These are phyloP conservation scores for Fusarium sp. DNA, from an alignment of 2,329 filamentous ascomycete genomes.

Conservation along the genomic window DNA sequence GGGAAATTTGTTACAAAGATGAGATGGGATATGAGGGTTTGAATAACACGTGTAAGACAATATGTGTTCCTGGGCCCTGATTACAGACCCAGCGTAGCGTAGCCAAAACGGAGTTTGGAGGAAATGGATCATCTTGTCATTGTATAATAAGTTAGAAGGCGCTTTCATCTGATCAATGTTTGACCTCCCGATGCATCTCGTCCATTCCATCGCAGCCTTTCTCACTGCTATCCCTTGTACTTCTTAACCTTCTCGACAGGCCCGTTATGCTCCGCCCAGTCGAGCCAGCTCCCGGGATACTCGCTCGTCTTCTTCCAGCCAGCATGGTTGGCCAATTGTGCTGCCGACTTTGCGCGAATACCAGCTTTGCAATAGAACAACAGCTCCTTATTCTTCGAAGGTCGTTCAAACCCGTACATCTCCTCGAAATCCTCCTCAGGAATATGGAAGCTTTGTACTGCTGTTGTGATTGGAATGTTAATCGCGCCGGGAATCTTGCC, in stretches of 20 bases:
- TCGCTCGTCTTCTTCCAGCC: constrained; percentile 80
- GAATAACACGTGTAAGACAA: constrained; percentile 35
- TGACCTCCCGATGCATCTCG: neutral
- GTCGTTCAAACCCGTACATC: constrained; percentile 81
- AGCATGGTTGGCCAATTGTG: constrained; percentile 77
- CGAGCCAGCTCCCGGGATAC: constrained; percentile 81
- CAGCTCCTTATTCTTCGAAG: constrained; percentile 64
- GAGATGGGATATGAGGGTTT: constrained; percentile 19
- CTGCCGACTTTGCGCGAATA: constrained; percentile 82
- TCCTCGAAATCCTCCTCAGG: constrained; percentile 83
- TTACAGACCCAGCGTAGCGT: constrained; percentile 11
- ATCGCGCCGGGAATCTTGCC: constrained; percentile 83
- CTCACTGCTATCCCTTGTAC: constrained; percentile 43
- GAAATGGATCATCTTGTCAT: constrained; percentile 23
- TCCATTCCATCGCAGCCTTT: neutral
- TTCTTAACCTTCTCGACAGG: constrained; percentile 52
- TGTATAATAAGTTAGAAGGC: constrained; percentile 41
- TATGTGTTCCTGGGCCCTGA: constrained; percentile 13
- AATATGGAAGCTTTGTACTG: constrained; percentile 84
- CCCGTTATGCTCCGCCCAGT: constrained; percentile 83
- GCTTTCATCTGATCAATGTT: constrained; percentile 32
- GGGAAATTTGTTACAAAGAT: constrained; percentile 1
- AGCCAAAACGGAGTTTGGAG: constrained; percentile 29
- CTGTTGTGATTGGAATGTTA: constrained; percentile 82
- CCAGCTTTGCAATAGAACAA: constrained; percentile 96